A percentile compares a stretch with the other conserved stretches of the same genome.
Evolutionary conservation across 441 rosid species (phyloP).

Genomic region (Adansonia gregorii): DNA sequence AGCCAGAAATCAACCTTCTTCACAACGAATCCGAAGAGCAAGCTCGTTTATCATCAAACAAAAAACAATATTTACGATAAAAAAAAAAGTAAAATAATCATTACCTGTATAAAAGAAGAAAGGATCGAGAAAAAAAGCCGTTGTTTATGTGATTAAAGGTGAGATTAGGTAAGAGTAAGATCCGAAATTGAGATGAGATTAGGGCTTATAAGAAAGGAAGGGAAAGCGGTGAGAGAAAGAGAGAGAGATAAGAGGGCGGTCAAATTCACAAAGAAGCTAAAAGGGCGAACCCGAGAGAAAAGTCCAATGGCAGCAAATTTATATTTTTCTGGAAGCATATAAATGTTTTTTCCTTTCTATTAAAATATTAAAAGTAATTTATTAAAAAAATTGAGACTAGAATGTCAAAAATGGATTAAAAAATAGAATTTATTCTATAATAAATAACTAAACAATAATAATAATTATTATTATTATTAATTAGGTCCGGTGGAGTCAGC

Average conservation of each 20-base stretch:
- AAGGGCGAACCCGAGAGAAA: not conserved
- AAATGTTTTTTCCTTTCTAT: no score
- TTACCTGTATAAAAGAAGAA: constrained; percentile 30
- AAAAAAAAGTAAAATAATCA: not conserved
- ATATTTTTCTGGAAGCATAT: no score
- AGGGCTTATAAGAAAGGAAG: not conserved
- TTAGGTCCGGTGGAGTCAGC: no score
- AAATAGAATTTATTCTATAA: no score
- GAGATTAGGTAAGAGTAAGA: not conserved
- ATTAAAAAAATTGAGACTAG: no score
- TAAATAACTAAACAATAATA: no score
- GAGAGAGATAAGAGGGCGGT: not conserved
- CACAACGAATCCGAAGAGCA: not conserved
- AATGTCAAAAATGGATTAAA: no score
- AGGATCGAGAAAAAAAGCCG: not conserved
- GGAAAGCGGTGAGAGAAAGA: not conserved
- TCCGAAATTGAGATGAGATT: constrained; percentile 9
- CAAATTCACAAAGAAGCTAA: not conserved
- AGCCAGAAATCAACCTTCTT: not conserved
- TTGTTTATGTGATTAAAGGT: not conserved
- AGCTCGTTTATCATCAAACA: not conserved
- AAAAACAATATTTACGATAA: not conserved
- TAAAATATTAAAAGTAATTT: no score
- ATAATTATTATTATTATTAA: no score
- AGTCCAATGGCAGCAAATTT: not conserved